These are phyloP conservation scores for Pseudogymnoascus sp. DNA, from an alignment of 2,329 filamentous ascomycete genomes.

Conservation along the genomic window DNA sequence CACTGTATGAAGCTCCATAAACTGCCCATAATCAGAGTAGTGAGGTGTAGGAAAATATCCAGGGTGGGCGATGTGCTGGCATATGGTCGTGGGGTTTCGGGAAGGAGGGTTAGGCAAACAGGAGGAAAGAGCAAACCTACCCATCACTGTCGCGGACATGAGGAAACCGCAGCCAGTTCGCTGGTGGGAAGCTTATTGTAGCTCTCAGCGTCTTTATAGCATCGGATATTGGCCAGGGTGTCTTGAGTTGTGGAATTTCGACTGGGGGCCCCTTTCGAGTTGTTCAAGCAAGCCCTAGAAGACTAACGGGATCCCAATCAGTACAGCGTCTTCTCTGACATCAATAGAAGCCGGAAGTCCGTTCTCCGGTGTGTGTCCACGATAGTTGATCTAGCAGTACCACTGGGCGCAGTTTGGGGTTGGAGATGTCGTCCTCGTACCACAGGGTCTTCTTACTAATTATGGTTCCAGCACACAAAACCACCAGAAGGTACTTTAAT, in stretches of 20 bases:
- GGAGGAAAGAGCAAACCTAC: constrained; percentile 9
- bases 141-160: constrained; percentile 8
- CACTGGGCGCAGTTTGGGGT: not conserved
- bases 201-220: not conserved
- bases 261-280: not conserved
- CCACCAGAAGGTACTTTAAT: not conserved
- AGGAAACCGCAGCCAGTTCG: constrained; percentile 1
- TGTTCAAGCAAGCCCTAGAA: constrained; percentile 5
- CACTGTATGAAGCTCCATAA: not conserved
- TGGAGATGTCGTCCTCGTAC: not conserved
- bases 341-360: not conserved
- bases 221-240: constrained; percentile 4
- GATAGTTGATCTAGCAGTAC: not conserved
- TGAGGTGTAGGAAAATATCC: not conserved
- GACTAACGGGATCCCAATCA: not conserved
- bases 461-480: constrained; percentile 3
- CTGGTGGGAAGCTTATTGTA: constrained; percentile 2
- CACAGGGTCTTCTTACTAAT: constrained; percentile 8
- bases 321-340: not conserved
- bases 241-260: not conserved
- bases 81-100: constrained; percentile 6
- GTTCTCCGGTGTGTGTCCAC: not conserved
- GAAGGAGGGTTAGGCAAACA: constrained; percentile 8
- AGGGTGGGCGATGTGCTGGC: not conserved
- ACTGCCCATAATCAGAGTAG: constrained; percentile 1